Evolutionary conservation across 2,329 filamentous ascomycete species (phyloP), one percentile per base, ranked within the genome.

Genomic region (Colletotrichum tofieldiae): DNA sequence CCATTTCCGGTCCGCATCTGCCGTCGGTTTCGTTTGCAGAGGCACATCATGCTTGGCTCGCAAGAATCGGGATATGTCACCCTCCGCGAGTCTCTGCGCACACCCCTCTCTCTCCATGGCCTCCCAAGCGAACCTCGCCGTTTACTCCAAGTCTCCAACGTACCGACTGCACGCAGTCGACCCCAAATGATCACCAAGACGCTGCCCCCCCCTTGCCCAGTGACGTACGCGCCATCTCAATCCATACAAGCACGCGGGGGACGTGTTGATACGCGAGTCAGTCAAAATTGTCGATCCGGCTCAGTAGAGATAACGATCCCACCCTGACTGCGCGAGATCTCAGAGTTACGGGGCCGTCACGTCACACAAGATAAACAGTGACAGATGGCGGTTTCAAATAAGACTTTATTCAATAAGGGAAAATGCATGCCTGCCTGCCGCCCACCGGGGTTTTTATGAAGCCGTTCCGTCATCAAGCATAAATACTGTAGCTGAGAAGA

Each of bases 381-480:
- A 26, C 23, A 16, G 23, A 9, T 20, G 45, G 47, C 32, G 23
- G 35, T 62, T 47, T 16, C 18, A 61, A 47, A 26, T 23, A 32
- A 5, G 41, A 51, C 56, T 67, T 14, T 71, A 23, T 67, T 71
- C 23, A 45, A 72, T 4, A 37, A 35, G 16, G 26, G n/a, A 55
- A 51, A 70, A 65, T 43, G 26, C 35, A 47, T 29, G 51, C 39
- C n/a, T 58, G 52, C 26, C 65, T 61, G 59, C 47, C 65, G 54
- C 52, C 65, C 59, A 72, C 52, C 70, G 41, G 54, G 45, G 52
- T 70, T 61, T 61, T 61, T 65, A 65, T 65, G 37, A 72, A 70
- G 70, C 70, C 70, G 70, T 72, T 70, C 65, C 70, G 70, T 70
- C 70, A 72, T 72, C 70, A 72, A 72, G 62, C 60, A 70, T 72